phyloP scores from a whole-genome alignment of 495 filamentous ascomycete genomes.

The Penicillium paradoxum region DNA sequence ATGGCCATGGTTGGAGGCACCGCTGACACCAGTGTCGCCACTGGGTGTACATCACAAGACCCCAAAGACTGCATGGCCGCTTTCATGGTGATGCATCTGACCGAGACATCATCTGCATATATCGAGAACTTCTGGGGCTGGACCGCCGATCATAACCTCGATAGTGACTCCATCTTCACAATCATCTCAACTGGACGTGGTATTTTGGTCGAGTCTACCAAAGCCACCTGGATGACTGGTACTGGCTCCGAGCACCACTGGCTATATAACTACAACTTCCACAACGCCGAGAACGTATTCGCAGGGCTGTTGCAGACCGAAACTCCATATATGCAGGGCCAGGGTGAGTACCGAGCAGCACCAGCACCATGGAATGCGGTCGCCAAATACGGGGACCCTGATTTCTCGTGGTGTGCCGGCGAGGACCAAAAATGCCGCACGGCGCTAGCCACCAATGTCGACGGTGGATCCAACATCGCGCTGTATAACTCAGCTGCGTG shows the following conservation, averaged over 20 bases:
- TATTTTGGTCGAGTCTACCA: conserved; percentile 43
- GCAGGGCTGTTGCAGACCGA: conserved; percentile 43
- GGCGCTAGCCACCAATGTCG: conserved; percentile 32
- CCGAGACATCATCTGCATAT: conserved; percentile 46
- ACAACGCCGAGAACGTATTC: conserved; percentile 45
- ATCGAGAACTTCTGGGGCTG: conserved; percentile 60
- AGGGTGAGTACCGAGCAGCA: conserved; percentile 27
- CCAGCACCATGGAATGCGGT: conserved; percentile 42
- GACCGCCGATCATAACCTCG: conserved; percentile 55
- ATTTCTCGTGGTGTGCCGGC: conserved; percentile 32
- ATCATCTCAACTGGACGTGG: conserved; percentile 50
- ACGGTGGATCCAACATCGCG: conserved; percentile 44
- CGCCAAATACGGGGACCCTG: conserved; percentile 38
- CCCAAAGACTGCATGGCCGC: conserved; percentile 42
- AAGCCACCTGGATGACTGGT: conserved; percentile 39
- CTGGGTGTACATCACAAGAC: conserved; percentile 36
- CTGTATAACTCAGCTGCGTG: conserved; percentile 52
- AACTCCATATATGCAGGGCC: conserved; percentile 44
- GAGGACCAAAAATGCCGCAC: conserved; percentile 38
- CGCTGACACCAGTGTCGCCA: conserved; percentile 33
- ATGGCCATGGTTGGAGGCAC: conserved; percentile 51
- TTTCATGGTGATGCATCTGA: conserved; percentile 50
- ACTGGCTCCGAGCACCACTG: conserved; percentile 46
- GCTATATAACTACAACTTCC: conserved; percentile 48
- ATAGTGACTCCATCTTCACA: conserved; percentile 27